phyloP scores from a whole-genome alignment of 2,329 filamentous ascomycete species.

The Samsoniella hepiali region DNA sequence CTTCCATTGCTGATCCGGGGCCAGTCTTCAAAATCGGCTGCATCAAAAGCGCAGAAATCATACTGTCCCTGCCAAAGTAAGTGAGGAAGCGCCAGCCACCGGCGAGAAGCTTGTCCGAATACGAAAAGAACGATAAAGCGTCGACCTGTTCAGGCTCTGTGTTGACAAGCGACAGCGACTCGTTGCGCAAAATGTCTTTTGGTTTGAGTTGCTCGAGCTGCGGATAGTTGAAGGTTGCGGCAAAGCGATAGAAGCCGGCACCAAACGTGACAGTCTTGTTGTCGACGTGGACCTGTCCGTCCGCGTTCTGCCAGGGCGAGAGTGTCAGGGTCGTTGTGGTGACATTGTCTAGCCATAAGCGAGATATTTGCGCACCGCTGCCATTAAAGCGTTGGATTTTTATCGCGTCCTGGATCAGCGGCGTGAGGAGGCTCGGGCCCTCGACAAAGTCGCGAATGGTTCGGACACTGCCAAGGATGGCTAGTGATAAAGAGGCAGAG shows the following conservation, averaged over 20 bases:
- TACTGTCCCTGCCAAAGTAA: slow-evolving; percentile 64
- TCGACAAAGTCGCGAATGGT: slow-evolving; percentile 62
- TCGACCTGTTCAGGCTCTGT: slow-evolving; percentile 45
- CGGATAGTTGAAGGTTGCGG: slow-evolving; percentile 59
- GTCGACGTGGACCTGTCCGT: slow-evolving; percentile 35
- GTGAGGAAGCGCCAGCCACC: slow-evolving; percentile 65
- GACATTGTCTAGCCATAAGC: slow-evolving; percentile 60
- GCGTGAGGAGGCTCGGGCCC: slow-evolving; percentile 49
- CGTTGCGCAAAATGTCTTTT: slow-evolving; percentile 46
- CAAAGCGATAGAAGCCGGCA: slow-evolving; percentile 55
- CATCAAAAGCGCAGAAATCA: slow-evolving; percentile 58
- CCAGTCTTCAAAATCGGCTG: slow-evolving; percentile 56
- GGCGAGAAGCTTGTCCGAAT: slow-evolving; percentile 59
- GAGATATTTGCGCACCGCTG: slow-evolving; percentile 46
- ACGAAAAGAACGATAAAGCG: slow-evolving; percentile 61
- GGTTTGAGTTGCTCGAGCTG: slow-evolving; percentile 54
- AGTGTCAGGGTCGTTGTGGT: slow-evolving; percentile 55
- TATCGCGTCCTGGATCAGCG: slow-evolving; percentile 53
- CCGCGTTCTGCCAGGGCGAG: slow-evolving; percentile 30
- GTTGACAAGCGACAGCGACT: slow-evolving; percentile 43
- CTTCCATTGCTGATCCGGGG: slow-evolving; percentile 54
- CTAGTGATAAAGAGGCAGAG: slow-evolving; percentile 51
- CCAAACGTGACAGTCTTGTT: slow-evolving; percentile 46
- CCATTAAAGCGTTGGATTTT: slow-evolving; percentile 36
- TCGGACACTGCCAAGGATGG: slow-evolving; percentile 60